These are phyloP conservation scores for Tylopilus rubrobrunneus DNA, from an alignment of 768 basidiomycete genomes.

Conservation along the genomic window DNA sequence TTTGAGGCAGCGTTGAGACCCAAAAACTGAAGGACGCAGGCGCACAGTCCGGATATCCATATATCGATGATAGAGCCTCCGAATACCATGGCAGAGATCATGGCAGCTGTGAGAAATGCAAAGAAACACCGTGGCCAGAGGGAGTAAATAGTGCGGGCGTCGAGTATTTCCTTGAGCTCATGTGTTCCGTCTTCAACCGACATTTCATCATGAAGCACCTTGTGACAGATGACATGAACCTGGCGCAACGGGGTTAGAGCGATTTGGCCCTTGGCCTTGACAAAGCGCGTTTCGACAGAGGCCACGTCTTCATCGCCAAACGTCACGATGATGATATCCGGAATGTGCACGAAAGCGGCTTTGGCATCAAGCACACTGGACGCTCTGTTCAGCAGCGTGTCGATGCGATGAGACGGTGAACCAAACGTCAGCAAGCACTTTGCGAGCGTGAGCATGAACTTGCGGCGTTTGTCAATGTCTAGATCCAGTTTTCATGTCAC, in stretches of 20 bases:
- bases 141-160: conserved; percentile 63
- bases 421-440: conserved; percentile 89
- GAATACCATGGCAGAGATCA: conserved; percentile 81
- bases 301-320: conserved; percentile 73
- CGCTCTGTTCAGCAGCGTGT: conserved; percentile 80
- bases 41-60: conserved; percentile 71
- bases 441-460: conserved; percentile 82
- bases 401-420: conserved; percentile 91
- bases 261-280: conserved; percentile 76
- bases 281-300: conserved; percentile 78
- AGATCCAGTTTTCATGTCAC: not conserved
- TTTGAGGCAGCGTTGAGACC: conserved; percentile 80
- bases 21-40: conserved; percentile 69
- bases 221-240: conserved; percentile 81
- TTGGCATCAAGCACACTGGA: conserved; percentile 74
- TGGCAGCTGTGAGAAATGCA: conserved; percentile 72
- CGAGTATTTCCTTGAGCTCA: conserved; percentile 60
- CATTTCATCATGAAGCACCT: conserved; percentile 81
- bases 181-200: conserved; percentile 68
- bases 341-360: conserved; percentile 82
- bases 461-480: conserved; percentile 50
- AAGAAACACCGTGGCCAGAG: conserved; percentile 64
- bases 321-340: conserved; percentile 74
- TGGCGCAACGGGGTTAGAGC: conserved; percentile 78
- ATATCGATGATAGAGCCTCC: conserved; percentile 81